Evolutionary conservation across 148 eudicot species (phyloP).

Genomic region (Chenopodium berlandieri): DNA sequence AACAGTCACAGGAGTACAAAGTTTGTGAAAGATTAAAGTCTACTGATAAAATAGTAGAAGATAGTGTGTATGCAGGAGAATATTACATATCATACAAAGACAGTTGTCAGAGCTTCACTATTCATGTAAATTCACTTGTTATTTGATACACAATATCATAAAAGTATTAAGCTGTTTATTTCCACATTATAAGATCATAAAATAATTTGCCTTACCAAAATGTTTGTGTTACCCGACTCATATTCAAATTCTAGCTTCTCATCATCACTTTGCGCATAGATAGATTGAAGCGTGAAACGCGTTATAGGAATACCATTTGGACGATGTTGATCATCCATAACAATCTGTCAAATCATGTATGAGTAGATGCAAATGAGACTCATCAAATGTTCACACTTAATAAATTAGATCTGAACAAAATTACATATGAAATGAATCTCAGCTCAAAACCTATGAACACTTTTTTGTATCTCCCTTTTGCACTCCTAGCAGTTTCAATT

Average conservation of each 20-base stretch:
- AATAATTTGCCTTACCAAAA: conserved; percentile 57
- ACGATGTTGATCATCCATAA: conserved; percentile 98
- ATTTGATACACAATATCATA: neutral
- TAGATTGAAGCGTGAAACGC: conserved; percentile 88
- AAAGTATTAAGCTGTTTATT: neutral
- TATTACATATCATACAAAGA: neutral
- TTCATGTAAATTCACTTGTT: neutral
- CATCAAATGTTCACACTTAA: neutral
- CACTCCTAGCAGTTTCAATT: neutral
- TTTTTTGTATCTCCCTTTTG: neutral
- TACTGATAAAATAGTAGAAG: too few relatives aligned
- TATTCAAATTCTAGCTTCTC: conserved; percentile 96
- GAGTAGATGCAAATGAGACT: neutral
- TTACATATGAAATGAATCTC: neutral
- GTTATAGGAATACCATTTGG: conserved; percentile 98
- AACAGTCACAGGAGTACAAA: neutral
- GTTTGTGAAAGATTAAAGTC: too few relatives aligned
- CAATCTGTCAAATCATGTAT: conserved; percentile 60
- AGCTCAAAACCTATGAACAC: neutral
- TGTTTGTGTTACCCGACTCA: conserved; percentile 93
- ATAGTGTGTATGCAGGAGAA: neutral
- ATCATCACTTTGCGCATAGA: conserved; percentile 92
- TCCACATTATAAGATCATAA: neutral
- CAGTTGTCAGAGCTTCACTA: neutral
- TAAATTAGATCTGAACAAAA: neutral